These are phyloP conservation scores for Ogataea henricii DNA, from an alignment of 805 yeast genomes.

Conservation along the genomic window DNA sequence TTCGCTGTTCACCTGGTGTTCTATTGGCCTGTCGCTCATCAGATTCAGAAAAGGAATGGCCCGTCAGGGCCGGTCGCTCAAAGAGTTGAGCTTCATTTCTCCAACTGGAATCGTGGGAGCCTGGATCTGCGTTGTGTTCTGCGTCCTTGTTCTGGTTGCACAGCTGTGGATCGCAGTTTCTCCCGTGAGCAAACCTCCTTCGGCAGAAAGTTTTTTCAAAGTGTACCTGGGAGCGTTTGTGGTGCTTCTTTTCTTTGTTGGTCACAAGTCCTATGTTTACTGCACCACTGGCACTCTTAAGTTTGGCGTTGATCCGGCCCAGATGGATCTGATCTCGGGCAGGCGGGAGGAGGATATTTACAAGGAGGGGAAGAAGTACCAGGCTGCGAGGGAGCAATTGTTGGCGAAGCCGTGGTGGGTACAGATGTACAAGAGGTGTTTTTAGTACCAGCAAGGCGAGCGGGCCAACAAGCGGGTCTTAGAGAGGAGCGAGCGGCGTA, in stretches of 20 bases:
- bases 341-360: constrained; percentile 23
- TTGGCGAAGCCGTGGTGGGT: constrained; percentile 30
- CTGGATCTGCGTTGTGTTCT: constrained; percentile 38
- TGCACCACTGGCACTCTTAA: constrained; percentile 10
- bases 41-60: constrained; percentile 49
- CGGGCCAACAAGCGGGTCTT: no score
- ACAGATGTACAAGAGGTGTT: constrained; percentile 43
- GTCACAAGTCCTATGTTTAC: constrained; percentile 39
- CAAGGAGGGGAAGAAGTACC: constrained; percentile 31
- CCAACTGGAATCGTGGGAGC: constrained; percentile 48
- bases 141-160: constrained; percentile 40
- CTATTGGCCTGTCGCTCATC: constrained; percentile 45
- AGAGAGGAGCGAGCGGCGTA: no score
- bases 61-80: constrained; percentile 42
- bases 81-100: constrained; percentile 45
- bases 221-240: constrained; percentile 50
- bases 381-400: constrained; percentile 49
- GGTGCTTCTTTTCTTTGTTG: constrained; percentile 42
- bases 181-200: constrained; percentile 39
- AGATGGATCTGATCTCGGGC: constrained; percentile 28
- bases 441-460: no score
- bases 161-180: constrained; percentile 52
- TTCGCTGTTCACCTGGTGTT: constrained; percentile 51
- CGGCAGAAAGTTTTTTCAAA: constrained; percentile 43
- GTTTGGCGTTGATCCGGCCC: constrained; percentile 19